These are phyloP conservation scores for Rhynchosporium graminicola DNA, from an alignment of 2,329 filamentous ascomycete species.

Conservation along the genomic window DNA sequence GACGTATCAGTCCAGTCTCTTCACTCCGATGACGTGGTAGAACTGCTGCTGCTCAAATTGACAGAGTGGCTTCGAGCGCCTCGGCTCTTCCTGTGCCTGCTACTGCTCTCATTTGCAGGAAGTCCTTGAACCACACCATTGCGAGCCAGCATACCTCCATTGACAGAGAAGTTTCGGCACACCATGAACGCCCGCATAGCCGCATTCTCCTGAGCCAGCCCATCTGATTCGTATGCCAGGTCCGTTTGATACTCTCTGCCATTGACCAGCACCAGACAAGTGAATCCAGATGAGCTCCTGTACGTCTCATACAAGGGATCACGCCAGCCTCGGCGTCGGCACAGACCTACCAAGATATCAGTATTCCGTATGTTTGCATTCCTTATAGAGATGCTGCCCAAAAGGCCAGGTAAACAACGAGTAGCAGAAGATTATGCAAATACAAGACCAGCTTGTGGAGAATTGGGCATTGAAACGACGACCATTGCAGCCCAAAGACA, in stretches of 20 bases:
- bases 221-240: slow-evolving; percentile 77
- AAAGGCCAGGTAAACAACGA: slow-evolving; percentile 22
- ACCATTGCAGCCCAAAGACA: slow-evolving; percentile 21
- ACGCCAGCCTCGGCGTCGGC: slow-evolving; percentile 89
- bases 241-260: slow-evolving; percentile 96
- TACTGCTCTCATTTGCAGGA: slow-evolving; percentile 47
- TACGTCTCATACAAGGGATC: slow-evolving; percentile 88
- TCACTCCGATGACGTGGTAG: slow-evolving; percentile 40
- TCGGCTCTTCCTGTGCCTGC: slow-evolving; percentile 36
- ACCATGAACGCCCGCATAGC: slow-evolving; percentile 97
- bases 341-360: slow-evolving; percentile 68
- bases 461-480: slow-evolving; percentile 27
- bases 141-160: slow-evolving; percentile 82
- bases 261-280: slow-evolving; percentile 91
- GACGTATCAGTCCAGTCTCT: slow-evolving; percentile 31
- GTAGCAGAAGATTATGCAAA: slow-evolving; percentile 15
- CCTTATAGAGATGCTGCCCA: slow-evolving; percentile 22
- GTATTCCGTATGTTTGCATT: slow-evolving; percentile 28
- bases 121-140: slow-evolving; percentile 69
- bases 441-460: slow-evolving; percentile 14
- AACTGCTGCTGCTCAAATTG: slow-evolving; percentile 41
- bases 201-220: slow-evolving; percentile 86
- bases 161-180: slow-evolving; percentile 95
- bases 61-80: slow-evolving; percentile 40
- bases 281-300: slow-evolving; percentile 72